Evolutionary conservation across 2,329 filamentous ascomycete genomes (phyloP).

Genomic region (Huntiella moniliformis): DNA sequence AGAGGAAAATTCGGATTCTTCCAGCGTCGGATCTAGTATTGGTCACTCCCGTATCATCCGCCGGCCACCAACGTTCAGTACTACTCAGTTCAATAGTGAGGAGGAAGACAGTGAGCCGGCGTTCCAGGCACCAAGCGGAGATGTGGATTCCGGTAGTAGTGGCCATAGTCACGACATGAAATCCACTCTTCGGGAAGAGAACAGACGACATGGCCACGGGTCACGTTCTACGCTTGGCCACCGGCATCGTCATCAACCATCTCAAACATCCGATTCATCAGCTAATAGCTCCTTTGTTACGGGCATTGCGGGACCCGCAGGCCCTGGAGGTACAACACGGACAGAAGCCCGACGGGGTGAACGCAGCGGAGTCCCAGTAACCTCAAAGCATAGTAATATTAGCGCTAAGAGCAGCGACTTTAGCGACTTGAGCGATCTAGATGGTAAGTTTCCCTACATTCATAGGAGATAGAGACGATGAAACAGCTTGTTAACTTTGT

Average conservation of each 20-base stretch:
- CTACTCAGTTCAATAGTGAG: slow-evolving; percentile 26
- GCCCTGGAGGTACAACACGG: slow-evolving; percentile 24
- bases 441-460: slow-evolving; percentile 32
- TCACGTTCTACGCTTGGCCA: not conserved
- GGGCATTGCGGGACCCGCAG: slow-evolving; percentile 16
- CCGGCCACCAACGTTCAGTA: slow-evolving; percentile 26
- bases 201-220: slow-evolving; percentile 16
- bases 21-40: slow-evolving; percentile 31
- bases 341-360: slow-evolving; percentile 26
- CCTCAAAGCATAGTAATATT: slow-evolving; percentile 29
- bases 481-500: not conserved
- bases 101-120: slow-evolving; percentile 37
- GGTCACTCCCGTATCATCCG: slow-evolving; percentile 42
- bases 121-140: slow-evolving; percentile 25
- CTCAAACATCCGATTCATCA: slow-evolving; percentile 46
- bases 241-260: slow-evolving; percentile 24
- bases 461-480: not conserved
- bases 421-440: slow-evolving; percentile 72
- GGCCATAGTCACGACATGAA: slow-evolving; percentile 26
- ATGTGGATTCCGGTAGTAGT: slow-evolving; percentile 5
- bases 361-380: slow-evolving; percentile 37
- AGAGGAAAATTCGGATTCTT: slow-evolving; percentile 23
- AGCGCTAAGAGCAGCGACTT: slow-evolving; percentile 52
- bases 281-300: slow-evolving; percentile 32
- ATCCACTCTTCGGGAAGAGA: slow-evolving; percentile 33